phyloP scores from a whole-genome alignment of 1,284 basidiomycete genomes.

The Schizophyllum commune region DNA sequence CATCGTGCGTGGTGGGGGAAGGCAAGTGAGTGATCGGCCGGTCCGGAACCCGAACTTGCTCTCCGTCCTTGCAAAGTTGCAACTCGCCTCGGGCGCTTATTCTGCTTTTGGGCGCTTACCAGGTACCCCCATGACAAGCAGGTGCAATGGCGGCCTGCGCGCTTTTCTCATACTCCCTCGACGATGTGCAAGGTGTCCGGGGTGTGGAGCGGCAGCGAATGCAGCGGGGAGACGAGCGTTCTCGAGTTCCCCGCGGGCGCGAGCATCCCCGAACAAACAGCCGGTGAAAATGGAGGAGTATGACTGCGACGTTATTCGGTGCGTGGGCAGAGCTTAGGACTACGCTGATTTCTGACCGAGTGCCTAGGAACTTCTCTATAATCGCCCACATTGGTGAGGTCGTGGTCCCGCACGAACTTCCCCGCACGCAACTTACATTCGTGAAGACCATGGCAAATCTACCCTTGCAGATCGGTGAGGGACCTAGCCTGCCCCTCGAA shows the following conservation, averaged over 20 bases:
- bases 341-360: constrained; percentile 2
- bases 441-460: constrained; percentile 82
- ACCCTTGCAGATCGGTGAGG: constrained; percentile 81
- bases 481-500: not conserved
- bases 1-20: constrained; percentile 47
- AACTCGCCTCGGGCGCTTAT: not conserved
- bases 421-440: constrained; percentile 3
- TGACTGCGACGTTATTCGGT: constrained; percentile 74
- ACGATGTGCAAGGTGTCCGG: not conserved
- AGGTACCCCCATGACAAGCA: not conserved
- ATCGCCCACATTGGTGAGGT: constrained; percentile 82
- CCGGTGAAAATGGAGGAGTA: constrained; percentile 41
- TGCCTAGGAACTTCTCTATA: constrained; percentile 81
- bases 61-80: no score
- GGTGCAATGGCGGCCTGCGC: not conserved
- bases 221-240: not conserved
- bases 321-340: constrained; percentile 10
- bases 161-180: not conserved
- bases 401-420: not conserved
- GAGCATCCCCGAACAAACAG: not conserved
- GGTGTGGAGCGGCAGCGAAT: not conserved
- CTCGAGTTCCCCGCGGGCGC: not conserved
- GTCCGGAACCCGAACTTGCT: not conserved
- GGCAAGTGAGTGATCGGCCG: constrained; percentile 9
- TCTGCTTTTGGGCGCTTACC: not conserved